Evolutionary conservation across 179 eudicot species (phyloP), one percentile per base, ranked within the genome.

Genomic region (Gypsophila paniculata): DNA sequence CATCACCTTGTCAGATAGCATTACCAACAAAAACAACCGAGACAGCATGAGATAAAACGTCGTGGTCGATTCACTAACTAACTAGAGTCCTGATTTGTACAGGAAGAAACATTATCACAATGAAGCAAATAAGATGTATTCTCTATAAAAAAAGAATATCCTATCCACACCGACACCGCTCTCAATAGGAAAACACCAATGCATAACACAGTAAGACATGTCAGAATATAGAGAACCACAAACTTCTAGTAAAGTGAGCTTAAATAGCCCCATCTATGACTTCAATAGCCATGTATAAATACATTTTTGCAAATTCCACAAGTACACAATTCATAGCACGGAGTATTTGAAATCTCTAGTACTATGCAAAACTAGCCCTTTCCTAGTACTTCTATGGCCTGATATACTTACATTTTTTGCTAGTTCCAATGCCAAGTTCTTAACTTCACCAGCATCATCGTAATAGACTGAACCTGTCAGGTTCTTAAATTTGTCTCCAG

Each of bases 381-480:
- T 14, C 7, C 25, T 14, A 62, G 66, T 7, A 34, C 12, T 34
- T 52, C 26, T 12, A 62, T 59, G 8, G 70, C 51, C 68, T 70
- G 51, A 59, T 53, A 58, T 51, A 79, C 87, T 66, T 83, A 90
- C 97, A 78, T 84, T 84, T 82, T 89, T 90, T 53, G 90, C 79
- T 74, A 95, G 88, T 90, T 95, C 96, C 82, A 86, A 25, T 14
- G 98, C 91, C 71, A 95, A 76, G 76, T 90, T 96, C 80, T 87
- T 95, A 34, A 91, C 91, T 25, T 89, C 79, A 65, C 89, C 95
- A 34, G 91, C 97, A 77, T 90, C 99, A 61, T 90, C 77, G 69
- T 95, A 95, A 74, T 90, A 90, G 22, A 95, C 86, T 0, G 99
- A 90, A 78, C 91, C 96, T 66, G 88, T 85, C 86, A 95, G 76